Evolutionary conservation across 176 grass and related monocot species (phyloP).

Genomic region (Bolboschoenus planiculmis): DNA sequence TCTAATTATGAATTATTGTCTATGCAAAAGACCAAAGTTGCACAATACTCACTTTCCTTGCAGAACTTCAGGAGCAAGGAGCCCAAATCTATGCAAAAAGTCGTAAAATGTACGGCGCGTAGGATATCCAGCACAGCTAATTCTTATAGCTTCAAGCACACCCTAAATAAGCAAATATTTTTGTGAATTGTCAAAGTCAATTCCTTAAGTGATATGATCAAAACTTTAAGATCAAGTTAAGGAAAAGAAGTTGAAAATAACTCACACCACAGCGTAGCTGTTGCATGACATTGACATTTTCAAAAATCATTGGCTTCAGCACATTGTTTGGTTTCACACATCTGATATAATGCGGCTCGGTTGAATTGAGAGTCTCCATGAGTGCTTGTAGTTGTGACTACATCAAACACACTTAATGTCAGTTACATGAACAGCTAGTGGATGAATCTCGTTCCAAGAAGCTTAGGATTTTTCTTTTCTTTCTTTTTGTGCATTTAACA

Average conservation of each 20-base stretch:
- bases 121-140: conserved; percentile 98
- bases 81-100: conserved; percentile 91
- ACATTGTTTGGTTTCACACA: conserved; percentile 99
- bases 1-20: conserved; percentile 8
- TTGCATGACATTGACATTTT: conserved; percentile 99
- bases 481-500: not conserved
- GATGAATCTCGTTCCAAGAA: not conserved
- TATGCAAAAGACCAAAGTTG: conserved; percentile 2
- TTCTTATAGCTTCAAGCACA: conserved; percentile 99
- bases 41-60: conserved; percentile 72
- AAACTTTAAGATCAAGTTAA: not conserved
- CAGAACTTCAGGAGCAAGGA: conserved; percentile 82
- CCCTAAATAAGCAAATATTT: conserved; percentile 48
- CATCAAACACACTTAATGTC: conserved; percentile 26
- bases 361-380: conserved; percentile 97
- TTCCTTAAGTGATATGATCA: conserved; percentile 1
- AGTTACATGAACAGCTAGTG: not conserved
- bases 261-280: conserved; percentile 98
- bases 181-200: conserved; percentile 13
- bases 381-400: conserved; percentile 95
- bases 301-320: conserved; percentile 84
- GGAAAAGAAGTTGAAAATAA: conserved; percentile 29
- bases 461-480: not conserved
- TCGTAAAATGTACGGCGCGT: conserved; percentile 97
- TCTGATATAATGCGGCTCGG: conserved; percentile 98